phyloP scores from a whole-genome alignment of 352 stramenopile genomes.

The Globisporangium barbulae region DNA sequence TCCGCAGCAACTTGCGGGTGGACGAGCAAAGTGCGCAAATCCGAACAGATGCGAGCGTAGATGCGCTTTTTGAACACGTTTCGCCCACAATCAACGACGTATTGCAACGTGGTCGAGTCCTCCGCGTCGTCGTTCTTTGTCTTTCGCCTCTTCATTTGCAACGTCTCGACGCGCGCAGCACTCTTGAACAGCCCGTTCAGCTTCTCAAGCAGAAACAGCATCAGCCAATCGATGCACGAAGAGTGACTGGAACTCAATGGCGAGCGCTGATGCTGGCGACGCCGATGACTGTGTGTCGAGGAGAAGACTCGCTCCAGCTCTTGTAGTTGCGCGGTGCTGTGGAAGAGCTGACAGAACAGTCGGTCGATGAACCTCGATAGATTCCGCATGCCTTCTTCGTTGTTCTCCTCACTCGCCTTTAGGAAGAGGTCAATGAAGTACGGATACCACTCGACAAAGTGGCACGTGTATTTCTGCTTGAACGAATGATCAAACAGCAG shows the following conservation, averaged over 20 bases:
- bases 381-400: slow-evolving; percentile 71
- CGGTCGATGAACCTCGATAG: slow-evolving; percentile 81
- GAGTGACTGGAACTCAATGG: slow-evolving; percentile 1
- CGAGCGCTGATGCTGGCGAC: slow-evolving; percentile 4
- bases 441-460: slow-evolving; percentile 81
- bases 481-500: slow-evolving; percentile 78
- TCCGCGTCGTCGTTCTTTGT: slow-evolving; percentile 3
- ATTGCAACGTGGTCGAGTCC: slow-evolving; percentile 8
- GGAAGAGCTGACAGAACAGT: slow-evolving; percentile 83
- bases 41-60: slow-evolving; percentile 76
- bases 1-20: slow-evolving; percentile 59
- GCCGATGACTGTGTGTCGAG: slow-evolving; percentile 3
- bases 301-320: slow-evolving; percentile 56
- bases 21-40: slow-evolving; percentile 73
- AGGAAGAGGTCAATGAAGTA: slow-evolving; percentile 78
- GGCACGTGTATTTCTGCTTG: slow-evolving; percentile 78
- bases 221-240: slow-evolving; percentile 60
- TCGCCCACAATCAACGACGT: slow-evolving; percentile 54
- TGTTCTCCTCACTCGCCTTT: slow-evolving; percentile 59
- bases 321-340: slow-evolving; percentile 70
- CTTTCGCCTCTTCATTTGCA: slow-evolving; percentile 29
- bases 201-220: slow-evolving; percentile 65
- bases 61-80: slow-evolving; percentile 78
- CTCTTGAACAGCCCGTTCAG: slow-evolving; percentile 61
- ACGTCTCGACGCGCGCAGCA: slow-evolving; percentile 53